Conservation (phyloP, 257 asterid genomes). For the Przewalskia tangutica region DNA sequence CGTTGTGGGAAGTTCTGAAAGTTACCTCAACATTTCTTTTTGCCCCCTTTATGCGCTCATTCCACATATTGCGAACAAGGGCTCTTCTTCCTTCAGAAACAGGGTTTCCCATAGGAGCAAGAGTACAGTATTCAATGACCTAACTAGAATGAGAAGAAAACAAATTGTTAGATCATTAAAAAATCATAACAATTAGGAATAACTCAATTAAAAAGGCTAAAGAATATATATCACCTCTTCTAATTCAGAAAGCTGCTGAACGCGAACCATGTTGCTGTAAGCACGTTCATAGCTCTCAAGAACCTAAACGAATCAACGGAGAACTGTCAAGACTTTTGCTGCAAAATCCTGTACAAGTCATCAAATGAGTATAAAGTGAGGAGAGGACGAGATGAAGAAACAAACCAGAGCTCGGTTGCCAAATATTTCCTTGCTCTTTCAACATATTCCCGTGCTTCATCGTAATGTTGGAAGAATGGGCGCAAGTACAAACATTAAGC, state of each 20-base stretch:
- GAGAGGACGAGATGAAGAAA: constrained; percentile 19
- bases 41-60: constrained; percentile 90
- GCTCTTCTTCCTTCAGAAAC: constrained; percentile 85
- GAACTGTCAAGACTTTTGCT: background rate
- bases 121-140: constrained; percentile 93
- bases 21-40: constrained; percentile 94
- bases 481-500: constrained; percentile 3
- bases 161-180: background rate
- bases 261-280: constrained; percentile 95
- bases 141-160: constrained; percentile 25
- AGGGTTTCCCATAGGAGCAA: constrained; percentile 71
- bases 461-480: constrained; percentile 48
- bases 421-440: constrained; percentile 95
- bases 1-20: constrained; percentile 1
- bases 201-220: background rate
- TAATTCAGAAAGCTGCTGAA: constrained; percentile 90
- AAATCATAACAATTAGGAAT: background rate
- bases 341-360: background rate
- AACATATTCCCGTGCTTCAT: constrained; percentile 90
- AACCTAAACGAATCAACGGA: constrained; percentile 39
- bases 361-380: background rate
- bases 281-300: constrained; percentile 99
- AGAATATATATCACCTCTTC: constrained; percentile 59
- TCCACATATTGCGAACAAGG: constrained; percentile 97
- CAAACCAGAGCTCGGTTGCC: constrained; percentile 98